Conservation (phyloP, 1,284 basidiomycete species). For the Moniliophthora roreri region DNA sequence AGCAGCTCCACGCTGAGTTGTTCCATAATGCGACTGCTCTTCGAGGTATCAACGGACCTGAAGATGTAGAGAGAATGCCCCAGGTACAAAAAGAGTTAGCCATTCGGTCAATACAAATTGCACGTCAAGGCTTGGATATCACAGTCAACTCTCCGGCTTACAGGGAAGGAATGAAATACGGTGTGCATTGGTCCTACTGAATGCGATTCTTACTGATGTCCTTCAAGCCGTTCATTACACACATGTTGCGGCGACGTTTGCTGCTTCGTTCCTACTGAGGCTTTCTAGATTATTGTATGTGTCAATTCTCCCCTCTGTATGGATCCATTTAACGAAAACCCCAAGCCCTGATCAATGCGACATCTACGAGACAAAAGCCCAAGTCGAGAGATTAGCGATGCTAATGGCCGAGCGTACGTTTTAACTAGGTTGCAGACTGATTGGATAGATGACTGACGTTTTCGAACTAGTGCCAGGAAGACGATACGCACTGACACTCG, state of each 20-base stretch:
- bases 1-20: conserved; percentile 76
- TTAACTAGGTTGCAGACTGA: conserved; percentile 15
- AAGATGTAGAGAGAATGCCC: conserved; percentile 77
- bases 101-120: conserved; percentile 69
- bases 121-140: conserved; percentile 67
- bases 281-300: conserved; percentile 83
- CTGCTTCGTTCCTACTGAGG: conserved; percentile 85
- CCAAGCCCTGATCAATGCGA: conserved; percentile 81
- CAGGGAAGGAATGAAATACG: conserved; percentile 87
- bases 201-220: conserved; percentile 12
- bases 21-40: conserved; percentile 81
- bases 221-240: conserved; percentile 80
- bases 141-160: conserved; percentile 80
- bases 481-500: conserved; percentile 84
- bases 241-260: conserved; percentile 90
- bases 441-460: conserved; percentile 15
- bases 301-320: neutral
- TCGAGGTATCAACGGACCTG: conserved; percentile 72
- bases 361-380: conserved; percentile 68
- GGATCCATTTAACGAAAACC: conserved; percentile 9
- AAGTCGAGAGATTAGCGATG: conserved; percentile 76
- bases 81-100: conserved; percentile 68
- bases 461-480: conserved; percentile 74
- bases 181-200: conserved; percentile 35
- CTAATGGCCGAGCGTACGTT: conserved; percentile 74